Base-by-base conservation (phyloP, 176 grass and related monocot genomes). In the Puya raimondii region DNA sequence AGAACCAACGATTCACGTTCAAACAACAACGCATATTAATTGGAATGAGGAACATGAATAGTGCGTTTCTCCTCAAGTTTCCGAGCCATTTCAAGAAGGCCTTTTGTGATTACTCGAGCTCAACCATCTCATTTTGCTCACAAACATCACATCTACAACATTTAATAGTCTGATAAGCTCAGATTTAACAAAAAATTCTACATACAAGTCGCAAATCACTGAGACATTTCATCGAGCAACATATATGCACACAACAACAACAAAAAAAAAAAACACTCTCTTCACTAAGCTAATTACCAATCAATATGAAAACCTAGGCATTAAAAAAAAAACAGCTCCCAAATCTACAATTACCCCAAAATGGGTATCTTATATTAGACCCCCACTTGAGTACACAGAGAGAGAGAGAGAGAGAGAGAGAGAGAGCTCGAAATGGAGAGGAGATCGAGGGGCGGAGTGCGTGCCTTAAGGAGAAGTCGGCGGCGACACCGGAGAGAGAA, bases 321-420 rank as follows among this genome's bases (percentile, higher is more conserved):
- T 26, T 2, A 2, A 26, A 26, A 26, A 26, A 26, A 26, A 26
- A 26, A 26, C 25, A 26, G 25, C 25, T 26, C 25, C 25, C 23
- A 33, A 67, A 67, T 67, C 64, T 29, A 33, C 17, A 67, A 67
- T 21, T 29, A 33, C 47, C 33, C 33, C 33, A 22, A 67, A 64
- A 64, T 22, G 16, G 57, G 21, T 22, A 64, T 22, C 21, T n/a
- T 64, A 9, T 42, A 42, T 42, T 42, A 29, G 15, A 33, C 2
- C 64, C 47, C 47, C 64, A 12, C 8, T 67, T 16, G 1, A 22
- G 42, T 15, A 21, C 12, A 20, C 11, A 29, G 6, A 20, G 64
- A 67, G 64, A 20, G 42, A 12, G 23, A 17, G 58, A 64, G 58
- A 22, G 58, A 23, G 10, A 64, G 22, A 18, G 22, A 23, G 22